Evolutionary conservation across 371 early-diverging fungal genomes (phyloP), one percentile per base, ranked within the genome.

Genomic region (Lichtheimia ornata): DNA sequence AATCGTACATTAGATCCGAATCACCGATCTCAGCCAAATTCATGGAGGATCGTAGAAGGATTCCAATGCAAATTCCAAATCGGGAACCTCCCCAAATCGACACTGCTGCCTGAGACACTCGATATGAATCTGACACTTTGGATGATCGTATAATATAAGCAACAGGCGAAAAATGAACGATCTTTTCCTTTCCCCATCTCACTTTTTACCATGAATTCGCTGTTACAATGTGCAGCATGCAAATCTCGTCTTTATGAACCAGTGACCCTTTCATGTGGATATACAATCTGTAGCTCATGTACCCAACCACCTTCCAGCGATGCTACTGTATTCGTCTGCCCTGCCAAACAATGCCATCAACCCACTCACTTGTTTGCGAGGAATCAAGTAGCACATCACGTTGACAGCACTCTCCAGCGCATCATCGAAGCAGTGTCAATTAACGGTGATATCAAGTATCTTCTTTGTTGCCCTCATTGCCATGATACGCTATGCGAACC

Each of bases 391-490:
- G n/a, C 45, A 58, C 40, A 22, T 20, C 1, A 18, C 18, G 20
- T 3, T 15, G 43, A 9, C 53, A 28, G 22, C 13, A 5, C 51
- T 12, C 18, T 42, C 24, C 42, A 35, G 14, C 15, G 24, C 12
- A 27, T 57, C 3, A 14, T 44, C 49, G 35, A 35, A 11, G 11
- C 35, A 35, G 4, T 35, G 11, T 11, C 28, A 52, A 59, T 52
- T 42, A 22, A 14, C 22, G 50, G 63, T 24, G 50, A 72, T 72
- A 49, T 53, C 59, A 9, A 63, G 64, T 27, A 5, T 9, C 79
- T 84, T 27, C 61, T 88, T 24, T 85, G 85, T 56, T 91, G 91
- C 62, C 72, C 81, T 18, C 66, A 87, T 25, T 89, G 90, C 58
- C 69, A 73, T 28, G 63, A 74, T 15, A 50, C 77, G 14, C 59